Base-by-base conservation (phyloP, 805 yeast genomes). In the Sungouiella thailandica region DNA sequence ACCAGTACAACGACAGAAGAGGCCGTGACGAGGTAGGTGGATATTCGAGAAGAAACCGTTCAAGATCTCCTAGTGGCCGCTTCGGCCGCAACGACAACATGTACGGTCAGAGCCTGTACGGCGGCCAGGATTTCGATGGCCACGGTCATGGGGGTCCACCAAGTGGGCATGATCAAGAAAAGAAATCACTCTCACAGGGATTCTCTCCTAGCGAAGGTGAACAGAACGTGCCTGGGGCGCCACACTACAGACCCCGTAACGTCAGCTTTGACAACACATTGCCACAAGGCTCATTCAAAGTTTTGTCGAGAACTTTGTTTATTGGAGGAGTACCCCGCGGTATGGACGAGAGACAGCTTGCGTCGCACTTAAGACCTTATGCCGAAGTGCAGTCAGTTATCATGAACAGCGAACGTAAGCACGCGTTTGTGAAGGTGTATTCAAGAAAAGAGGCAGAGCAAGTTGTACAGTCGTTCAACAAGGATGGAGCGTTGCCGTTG, bases 391-490 rank as follows among this genome's bases (percentile, higher is more conserved):
- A 93, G 62, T 80, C 94, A 44, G 83, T 86, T 17, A 85, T 90
- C 35, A 65, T 89, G 54, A 87, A 90, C 63, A 75, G 76, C 44
- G 95, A 87, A 46, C 80, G 95, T 64, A 87, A 83, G 51, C 97
- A 93, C 61, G 98, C 97, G 0, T 93, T 93, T 53, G 95, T 90
- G 29, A 93, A 93, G 62, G 94, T 89, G 17, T 87, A 83, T 56
- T 85, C 95, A 15, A 76, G 98, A 60, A 72, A 70, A 23, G 97
- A 90, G 59, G 98, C 98, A 19, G 96, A 85, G 56, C 75, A 70
- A 40, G 88, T 88, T 10, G 72, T 87, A 37, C 68, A 74, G 25
- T 74, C 78, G 26, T 87, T 89, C 63, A 78, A 78, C 52, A 77
- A 80, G 46, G 80, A 79, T 41, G 81, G 83, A 25, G 58, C 74